Evolutionary conservation across 345 rosid species (phyloP), one percentile per base, ranked within the genome.

Genomic region (Boechera stricta): DNA sequence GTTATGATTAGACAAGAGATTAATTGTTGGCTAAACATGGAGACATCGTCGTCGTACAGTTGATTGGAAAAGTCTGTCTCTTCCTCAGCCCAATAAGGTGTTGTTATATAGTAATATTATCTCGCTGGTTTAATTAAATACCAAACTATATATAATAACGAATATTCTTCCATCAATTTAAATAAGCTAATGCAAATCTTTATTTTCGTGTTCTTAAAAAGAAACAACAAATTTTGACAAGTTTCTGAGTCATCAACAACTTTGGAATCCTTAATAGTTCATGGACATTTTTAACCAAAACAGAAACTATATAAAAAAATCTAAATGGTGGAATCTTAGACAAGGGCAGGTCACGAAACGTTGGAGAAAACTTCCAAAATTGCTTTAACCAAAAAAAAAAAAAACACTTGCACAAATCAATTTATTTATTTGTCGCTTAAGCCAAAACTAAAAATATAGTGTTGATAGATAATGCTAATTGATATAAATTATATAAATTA

Each of bases 161-260:
- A 77, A 69, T 70, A 54, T 54, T 70, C 58, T 5, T 64, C 15
- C 61, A 7, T 62, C 51, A 62, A 9, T 15, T 62, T 41, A 69
- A 39, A 6, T 33, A 69, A 76, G 24, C 38, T 61, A 24, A 31
- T 62, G 48, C 16, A 42, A 69, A 54, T 62, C 16, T 32, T 44
- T 61, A 7, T 1, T 59, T 41, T 26, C 60, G 60, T 38, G 7
- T 61, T 29, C 26, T 48, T 15, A 16, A 18, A n/a, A 6, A 33
- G 26, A 60, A 76, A 9, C 62, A 5, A 52, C 18, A 61, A 53
- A 41, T 61, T 53, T 61, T 24, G 7, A 39, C 47, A 60, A 60
- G 69, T 60, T 76, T 68, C 69, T 11, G 79, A 76, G 69, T 76
- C 79, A 76, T 60, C 56, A 68, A 13, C 69, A 67, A 76, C 79